phyloP scores from a whole-genome alignment of 2,329 filamentous ascomycete genomes.

The Endoconidiophora laricicola region DNA sequence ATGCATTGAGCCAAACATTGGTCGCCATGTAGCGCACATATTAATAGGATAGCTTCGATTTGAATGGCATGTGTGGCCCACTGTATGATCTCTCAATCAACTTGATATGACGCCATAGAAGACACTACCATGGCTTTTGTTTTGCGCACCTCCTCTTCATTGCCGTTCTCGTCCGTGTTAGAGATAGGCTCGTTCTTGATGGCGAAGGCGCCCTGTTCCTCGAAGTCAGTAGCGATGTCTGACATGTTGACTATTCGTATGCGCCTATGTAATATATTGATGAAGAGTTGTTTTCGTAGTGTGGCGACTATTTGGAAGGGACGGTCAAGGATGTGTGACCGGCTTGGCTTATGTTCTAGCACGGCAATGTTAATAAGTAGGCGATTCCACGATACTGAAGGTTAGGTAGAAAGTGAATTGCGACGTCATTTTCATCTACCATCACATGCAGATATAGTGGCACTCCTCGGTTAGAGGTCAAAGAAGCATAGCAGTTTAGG shows the following conservation, averaged over 20 bases:
- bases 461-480: not conserved
- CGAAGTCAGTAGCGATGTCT: not conserved
- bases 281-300: not conserved
- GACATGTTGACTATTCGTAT: not conserved
- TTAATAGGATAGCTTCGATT: too few relatives aligned
- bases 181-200: not conserved
- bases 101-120: not conserved
- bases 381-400: too few relatives aligned
- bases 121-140: not conserved
- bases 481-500: too few relatives aligned
- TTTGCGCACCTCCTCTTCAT: conserved; percentile 11
- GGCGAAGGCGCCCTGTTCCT: not conserved
- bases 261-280: too few relatives aligned
- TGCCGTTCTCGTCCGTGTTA: not conserved
- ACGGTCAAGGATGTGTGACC: too few relatives aligned
- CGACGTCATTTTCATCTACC: not conserved
- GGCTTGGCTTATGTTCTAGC: too few relatives aligned
- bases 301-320: not conserved
- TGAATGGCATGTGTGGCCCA: not conserved
- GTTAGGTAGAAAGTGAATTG: too few relatives aligned
- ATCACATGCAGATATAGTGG: not conserved
- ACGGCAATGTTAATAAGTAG: too few relatives aligned
- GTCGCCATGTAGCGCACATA: too few relatives aligned
- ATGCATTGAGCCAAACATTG: not conserved
- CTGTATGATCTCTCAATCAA: not conserved